Base-by-base conservation (phyloP, 2,329 filamentous ascomycete species). In the Botrytis fabae region DNA sequence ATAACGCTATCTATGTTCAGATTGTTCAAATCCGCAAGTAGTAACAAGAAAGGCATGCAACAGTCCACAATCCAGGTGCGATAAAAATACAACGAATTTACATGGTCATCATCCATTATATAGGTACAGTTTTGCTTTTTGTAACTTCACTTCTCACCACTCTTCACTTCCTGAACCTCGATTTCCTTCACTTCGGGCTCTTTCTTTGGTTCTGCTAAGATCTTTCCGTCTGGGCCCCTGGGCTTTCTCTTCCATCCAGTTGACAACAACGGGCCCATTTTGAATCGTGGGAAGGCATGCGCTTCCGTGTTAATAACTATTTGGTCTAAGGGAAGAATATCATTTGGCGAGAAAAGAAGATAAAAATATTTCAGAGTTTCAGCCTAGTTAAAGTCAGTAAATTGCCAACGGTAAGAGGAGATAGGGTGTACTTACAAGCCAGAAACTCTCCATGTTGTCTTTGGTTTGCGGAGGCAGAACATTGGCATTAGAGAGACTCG, bases 391-490 rank as follows among this genome's bases (percentile, higher is more conserved):
- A 28, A 38, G 69, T 80, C 75, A 78, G 75, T 44, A 48, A 28
- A 48, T 70, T 61, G 18, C 20, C 35, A 38, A 60, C 20, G 35
- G 4, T 12, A 44, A 28, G 44, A 14, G 38, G 14, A 61, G 51
- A 18, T 28, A 57, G 51, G 51, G 14, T 42, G 54, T 70, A 85
- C 91, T 84, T 84, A 93, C 92, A 85, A 99, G 88, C 96, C 96
- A 99, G 84, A 98, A 98, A 81, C 94, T 97, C 84, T 99, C 96
- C 95, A 99, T 98, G 78, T 98, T 98, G 82, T 99, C 95, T 74
- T 90, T 87, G 63, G 85, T 84, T 22, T 85, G 82, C 0, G 94
- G 90, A 32, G 95, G 94, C 16, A 96, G 83, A 8, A 83, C 83
- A 76, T 91, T 90, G 40, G 94, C 95, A 80, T 97, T 89, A 28